phyloP scores from a whole-genome alignment of 257 asterid species.

The Nicotiana obtusifolia region DNA sequence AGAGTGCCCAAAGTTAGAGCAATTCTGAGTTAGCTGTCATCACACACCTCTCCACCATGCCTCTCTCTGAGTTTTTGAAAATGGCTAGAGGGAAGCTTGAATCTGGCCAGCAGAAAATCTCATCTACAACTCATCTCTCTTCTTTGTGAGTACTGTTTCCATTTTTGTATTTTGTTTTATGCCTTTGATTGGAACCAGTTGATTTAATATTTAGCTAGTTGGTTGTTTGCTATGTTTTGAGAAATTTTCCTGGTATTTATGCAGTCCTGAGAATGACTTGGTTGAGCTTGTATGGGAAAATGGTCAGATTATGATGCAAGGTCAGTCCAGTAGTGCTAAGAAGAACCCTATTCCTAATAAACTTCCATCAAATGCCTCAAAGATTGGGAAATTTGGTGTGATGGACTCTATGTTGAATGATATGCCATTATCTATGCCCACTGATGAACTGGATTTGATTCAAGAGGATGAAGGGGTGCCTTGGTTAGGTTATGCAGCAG shows the following conservation, averaged over 20 bases:
- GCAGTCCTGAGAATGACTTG: conserved; percentile 55
- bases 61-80: conserved; percentile 76
- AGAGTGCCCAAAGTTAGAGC: not conserved
- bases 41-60: conserved; percentile 42
- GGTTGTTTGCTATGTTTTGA: not conserved
- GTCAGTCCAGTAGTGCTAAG: conserved; percentile 49
- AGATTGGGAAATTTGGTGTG: conserved; percentile 40
- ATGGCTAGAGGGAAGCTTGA: conserved; percentile 63
- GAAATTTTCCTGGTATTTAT: conserved; percentile 1
- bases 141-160: conserved; percentile 36
- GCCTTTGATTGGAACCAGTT: conserved; percentile 3
- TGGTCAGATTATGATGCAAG: conserved; percentile 75
- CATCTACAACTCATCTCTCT: conserved; percentile 24
- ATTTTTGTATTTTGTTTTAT: not conserved
- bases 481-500: conserved; percentile 58
- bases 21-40: conserved; percentile 9
- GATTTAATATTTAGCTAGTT: not conserved
- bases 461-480: conserved; percentile 72
- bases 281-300: conserved; percentile 82
- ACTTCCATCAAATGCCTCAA: conserved; percentile 24
- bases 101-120: conserved; percentile 33
- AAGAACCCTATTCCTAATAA: conserved; percentile 24
- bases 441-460: conserved; percentile 43
- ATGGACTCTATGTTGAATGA: conserved; percentile 41
- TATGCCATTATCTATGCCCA: conserved; percentile 45